A percentile compares a stretch with the other conserved stretches of the same genome.
phyloP scores from a whole-genome alignment of 768 basidiomycete species.

The Harrya chromipes region DNA sequence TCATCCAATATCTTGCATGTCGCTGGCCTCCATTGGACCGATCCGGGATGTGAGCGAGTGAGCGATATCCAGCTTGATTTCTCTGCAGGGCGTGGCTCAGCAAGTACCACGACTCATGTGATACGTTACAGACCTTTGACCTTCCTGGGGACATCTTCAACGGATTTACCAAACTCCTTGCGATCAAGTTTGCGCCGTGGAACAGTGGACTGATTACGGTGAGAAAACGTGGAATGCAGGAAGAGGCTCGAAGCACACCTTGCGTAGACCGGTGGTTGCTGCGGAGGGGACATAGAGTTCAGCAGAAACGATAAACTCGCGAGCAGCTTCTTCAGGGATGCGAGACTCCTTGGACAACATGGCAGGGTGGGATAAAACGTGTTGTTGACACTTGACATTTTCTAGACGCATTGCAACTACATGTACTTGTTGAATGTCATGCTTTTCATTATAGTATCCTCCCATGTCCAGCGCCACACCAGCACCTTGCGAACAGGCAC shows the following conservation, averaged over 20 bases:
- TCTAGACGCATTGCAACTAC: slow-evolving; percentile 3
- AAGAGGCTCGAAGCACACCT: slow-evolving; percentile 41
- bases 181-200: slow-evolving; percentile 57
- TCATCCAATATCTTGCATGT: slow-evolving; percentile 70
- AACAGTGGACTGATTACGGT: slow-evolving; percentile 37
- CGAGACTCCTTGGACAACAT: slow-evolving; percentile 14
- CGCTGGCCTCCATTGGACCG: slow-evolving; percentile 70
- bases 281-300: slow-evolving; percentile 60
- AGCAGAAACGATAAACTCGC: slow-evolving; percentile 59
- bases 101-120: not conserved
- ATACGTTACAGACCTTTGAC: slow-evolving; percentile 50
- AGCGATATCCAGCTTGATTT: slow-evolving; percentile 71
- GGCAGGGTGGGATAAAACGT: not conserved
- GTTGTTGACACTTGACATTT: not conserved
- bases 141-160: slow-evolving; percentile 48
- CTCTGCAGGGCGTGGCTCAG: slow-evolving; percentile 40
- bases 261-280: slow-evolving; percentile 50
- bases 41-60: slow-evolving; percentile 44
- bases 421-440: not conserved
- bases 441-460: not conserved
- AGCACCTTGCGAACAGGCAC: slow-evolving; percentile 2
- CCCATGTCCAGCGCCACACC: slow-evolving; percentile 4
- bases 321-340: slow-evolving; percentile 13
- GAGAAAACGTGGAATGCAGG: slow-evolving; percentile 5
- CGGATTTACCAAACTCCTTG: slow-evolving; percentile 36